Conservation (phyloP, 2,329 filamentous ascomycete genomes). For the Periglandula ipomoeae region DNA sequence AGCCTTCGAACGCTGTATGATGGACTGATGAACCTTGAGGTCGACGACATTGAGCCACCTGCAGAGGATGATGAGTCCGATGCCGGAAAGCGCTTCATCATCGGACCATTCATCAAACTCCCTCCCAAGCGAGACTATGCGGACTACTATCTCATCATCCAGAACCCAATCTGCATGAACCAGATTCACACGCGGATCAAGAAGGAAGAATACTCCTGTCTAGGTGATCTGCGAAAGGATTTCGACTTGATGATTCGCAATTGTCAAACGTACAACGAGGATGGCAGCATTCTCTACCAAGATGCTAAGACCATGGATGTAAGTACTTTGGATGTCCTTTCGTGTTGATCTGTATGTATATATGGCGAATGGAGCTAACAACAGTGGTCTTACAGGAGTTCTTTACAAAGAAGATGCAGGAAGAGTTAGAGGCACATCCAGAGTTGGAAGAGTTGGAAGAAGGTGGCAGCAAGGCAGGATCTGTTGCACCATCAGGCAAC, state of each 20-base stretch:
- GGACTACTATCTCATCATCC: conserved; percentile 92
- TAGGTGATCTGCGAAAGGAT: conserved; percentile 75
- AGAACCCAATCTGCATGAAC: conserved; percentile 90
- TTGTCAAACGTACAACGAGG: conserved; percentile 93
- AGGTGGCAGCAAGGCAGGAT: conserved; percentile 25
- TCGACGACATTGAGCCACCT: conserved; percentile 55
- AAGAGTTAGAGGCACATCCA: conserved; percentile 42
- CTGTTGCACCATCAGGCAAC: conserved; percentile 36
- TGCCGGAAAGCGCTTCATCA: conserved; percentile 65
- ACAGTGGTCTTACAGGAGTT: conserved; percentile 35
- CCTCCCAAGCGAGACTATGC: conserved; percentile 84
- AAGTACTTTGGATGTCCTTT: conserved; percentile 25
- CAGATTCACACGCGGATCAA: conserved; percentile 93
- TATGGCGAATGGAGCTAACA: conserved; percentile 21
- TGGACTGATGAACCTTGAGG: conserved; percentile 73
- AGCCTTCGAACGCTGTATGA: conserved; percentile 73
- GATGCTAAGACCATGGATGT: conserved; percentile 93
- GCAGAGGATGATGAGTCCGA: conserved; percentile 50
- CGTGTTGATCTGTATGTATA: neutral
- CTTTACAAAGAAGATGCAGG: conserved; percentile 44
- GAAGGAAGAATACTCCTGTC: conserved; percentile 79
- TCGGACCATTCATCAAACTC: conserved; percentile 87
- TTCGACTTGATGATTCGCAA: conserved; percentile 80
- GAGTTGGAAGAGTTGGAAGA: conserved; percentile 49
- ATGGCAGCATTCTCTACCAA: conserved; percentile 81